These are phyloP conservation scores for Scedosporium aurantiacum DNA, from an alignment of 2,329 filamentous ascomycete genomes.

Conservation along the genomic window DNA sequence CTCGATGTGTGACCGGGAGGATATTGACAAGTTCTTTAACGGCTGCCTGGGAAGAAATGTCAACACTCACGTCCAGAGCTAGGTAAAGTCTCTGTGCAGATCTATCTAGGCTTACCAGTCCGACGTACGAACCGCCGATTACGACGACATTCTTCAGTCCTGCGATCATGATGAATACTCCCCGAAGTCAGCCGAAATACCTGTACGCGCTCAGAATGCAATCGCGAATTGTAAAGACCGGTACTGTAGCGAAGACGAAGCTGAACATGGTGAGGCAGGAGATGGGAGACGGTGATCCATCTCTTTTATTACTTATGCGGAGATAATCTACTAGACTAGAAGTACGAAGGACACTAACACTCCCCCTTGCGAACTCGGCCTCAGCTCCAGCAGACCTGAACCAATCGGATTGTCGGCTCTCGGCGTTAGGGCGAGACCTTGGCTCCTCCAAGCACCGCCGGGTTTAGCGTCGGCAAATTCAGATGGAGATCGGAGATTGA, in stretches of 20 bases:
- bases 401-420: neutral
- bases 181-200: neutral
- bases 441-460: neutral
- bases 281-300: neutral
- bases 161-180: neutral
- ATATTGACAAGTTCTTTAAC: neutral
- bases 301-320: neutral
- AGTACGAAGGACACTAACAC: constrained; percentile 6
- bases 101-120: neutral
- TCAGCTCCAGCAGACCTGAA: neutral
- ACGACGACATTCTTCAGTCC: constrained; percentile 8
- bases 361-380: neutral
- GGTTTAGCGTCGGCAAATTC: neutral
- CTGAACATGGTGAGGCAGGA: neutral
- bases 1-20: neutral
- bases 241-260: neutral
- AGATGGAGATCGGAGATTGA: neutral
- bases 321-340: no score
- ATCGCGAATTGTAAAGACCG: neutral
- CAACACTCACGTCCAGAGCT: neutral
- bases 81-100: neutral
- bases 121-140: constrained; percentile 1
- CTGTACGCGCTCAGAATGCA: neutral
- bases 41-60: neutral
- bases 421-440: neutral